Conservation (phyloP, 148 eudicot species). For the Vaccinium darrowii region DNA sequence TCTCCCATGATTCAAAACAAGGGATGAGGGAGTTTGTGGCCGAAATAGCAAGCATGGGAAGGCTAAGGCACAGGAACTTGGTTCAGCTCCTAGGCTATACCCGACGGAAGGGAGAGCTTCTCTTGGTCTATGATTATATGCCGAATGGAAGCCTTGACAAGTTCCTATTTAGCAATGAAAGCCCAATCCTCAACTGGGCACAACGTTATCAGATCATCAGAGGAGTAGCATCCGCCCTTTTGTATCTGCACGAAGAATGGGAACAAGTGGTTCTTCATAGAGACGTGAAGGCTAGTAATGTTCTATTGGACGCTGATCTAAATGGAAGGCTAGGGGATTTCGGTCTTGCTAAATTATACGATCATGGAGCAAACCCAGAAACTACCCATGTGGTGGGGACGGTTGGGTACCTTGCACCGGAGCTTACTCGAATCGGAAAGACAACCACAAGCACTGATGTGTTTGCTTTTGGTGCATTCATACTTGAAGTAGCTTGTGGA, state of each 20-base stretch:
- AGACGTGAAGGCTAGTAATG: slow-evolving; percentile 47
- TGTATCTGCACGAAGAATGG: slow-evolving; percentile 48
- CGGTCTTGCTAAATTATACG: slow-evolving; percentile 40
- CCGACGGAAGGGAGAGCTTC: too few relatives aligned
- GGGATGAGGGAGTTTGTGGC: slow-evolving; percentile 42
- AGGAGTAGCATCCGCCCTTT: slow-evolving; percentile 41
- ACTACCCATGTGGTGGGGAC: too few relatives aligned
- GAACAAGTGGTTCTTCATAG: slow-evolving; percentile 48
- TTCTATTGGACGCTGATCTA: slow-evolving; percentile 36
- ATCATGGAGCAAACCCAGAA: slow-evolving; percentile 30
- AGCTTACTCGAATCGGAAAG: too few relatives aligned
- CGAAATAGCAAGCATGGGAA: slow-evolving; percentile 37
- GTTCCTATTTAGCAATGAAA: slow-evolving; percentile 24
- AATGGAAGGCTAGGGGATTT: slow-evolving; percentile 51
- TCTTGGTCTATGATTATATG: slow-evolving; percentile 29
- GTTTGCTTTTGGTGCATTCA: too few relatives aligned
- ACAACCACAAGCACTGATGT: too few relatives aligned
- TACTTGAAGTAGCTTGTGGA: too few relatives aligned
- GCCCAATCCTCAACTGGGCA: slow-evolving; percentile 28
- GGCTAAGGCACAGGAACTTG: slow-evolving; percentile 45
- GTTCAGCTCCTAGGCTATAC: slow-evolving; percentile 27
- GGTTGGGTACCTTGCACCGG: too few relatives aligned
- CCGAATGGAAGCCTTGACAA: slow-evolving; percentile 47
- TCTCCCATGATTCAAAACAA: slow-evolving; percentile 39
- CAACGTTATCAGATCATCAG: slow-evolving; percentile 31